Base-by-base conservation (phyloP, 805 yeast genomes). In the Saccharomycopsis sp. region DNA sequence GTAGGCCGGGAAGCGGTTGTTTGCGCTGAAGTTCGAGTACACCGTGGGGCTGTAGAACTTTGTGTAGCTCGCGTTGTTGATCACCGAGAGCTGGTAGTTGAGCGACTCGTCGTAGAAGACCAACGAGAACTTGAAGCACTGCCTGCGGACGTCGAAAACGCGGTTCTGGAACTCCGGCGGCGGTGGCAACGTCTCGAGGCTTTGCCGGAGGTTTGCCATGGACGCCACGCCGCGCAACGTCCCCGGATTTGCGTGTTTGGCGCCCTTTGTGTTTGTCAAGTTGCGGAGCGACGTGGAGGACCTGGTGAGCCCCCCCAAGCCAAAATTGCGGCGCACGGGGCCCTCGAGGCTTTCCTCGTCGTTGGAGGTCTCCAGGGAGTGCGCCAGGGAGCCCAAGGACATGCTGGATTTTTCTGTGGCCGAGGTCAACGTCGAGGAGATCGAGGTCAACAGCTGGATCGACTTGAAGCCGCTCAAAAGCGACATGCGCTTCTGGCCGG, bases 151-250 rank as follows among this genome's bases (percentile, higher is more conserved):
- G 24, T 76, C 79, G 2, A 83, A 81, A 0, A 79, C 74, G 4
- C 73, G 64, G 51, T 66, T 68, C 50, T 70, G 67, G 41, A 82
- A 65, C 60, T 79, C 82, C 2, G 81, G 81, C 4, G 82, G 81
- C 2, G 65, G 41, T 3, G 71, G 71, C 1, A 70, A 56, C 2
- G 68, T 58, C 15, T 67, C 69, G 12, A 55, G 46, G 3, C 57
- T 53, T 1, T 44, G 48, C 21, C 16, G 8, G 18, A 44, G 4
- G 21, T 44, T 44, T 12, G 16, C 48, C 18, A 44, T 44, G 16
- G 48, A 44, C 7, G 48, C 12, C 18, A 44, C 48, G 18, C 16
- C 16, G 20, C 21, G 8, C 48, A 44, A 16, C 7, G 48, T 16
- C 8, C 21, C 16, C 48, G 48, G 16, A 12, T 44, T 44, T 16